Percentiles rank a stretch among this genome's conserved stretches.
These are phyloP conservation scores for Aspergillus transmontanensis DNA, from an alignment of 2,329 filamentous ascomycete genomes.

Conservation along the genomic window DNA sequence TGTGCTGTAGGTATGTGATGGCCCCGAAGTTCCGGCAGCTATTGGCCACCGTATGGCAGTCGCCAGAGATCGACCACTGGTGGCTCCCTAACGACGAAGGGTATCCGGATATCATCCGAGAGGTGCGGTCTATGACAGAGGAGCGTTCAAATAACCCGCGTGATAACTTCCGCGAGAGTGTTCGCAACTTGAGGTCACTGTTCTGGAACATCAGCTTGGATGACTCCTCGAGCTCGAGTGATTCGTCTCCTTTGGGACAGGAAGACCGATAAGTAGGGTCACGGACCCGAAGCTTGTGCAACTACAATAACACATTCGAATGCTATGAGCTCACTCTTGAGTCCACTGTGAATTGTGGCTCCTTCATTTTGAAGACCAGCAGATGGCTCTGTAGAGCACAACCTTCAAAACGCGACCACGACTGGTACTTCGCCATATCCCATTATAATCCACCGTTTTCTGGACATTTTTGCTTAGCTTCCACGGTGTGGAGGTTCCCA, in stretches of 20 bases:
- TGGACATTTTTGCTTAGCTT: neutral
- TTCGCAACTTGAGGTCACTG: slow-evolving; percentile 74
- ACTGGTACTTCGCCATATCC: neutral
- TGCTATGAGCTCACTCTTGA: neutral
- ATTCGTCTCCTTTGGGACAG: slow-evolving; percentile 24
- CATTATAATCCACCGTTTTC: neutral
- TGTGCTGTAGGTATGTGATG: slow-evolving; percentile 72
- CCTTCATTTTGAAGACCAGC: neutral
- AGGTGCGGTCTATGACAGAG: slow-evolving; percentile 77
- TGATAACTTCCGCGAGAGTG: slow-evolving; percentile 60
- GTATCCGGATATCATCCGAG: slow-evolving; percentile 72
- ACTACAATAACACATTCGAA: neutral
- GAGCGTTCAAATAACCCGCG: slow-evolving; percentile 66
- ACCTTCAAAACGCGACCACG: neutral
- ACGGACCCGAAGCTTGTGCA: neutral
- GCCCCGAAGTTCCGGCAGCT: slow-evolving; percentile 71
- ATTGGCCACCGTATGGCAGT: slow-evolving; percentile 75
- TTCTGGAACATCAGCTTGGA: slow-evolving; percentile 66
- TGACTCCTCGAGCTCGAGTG: slow-evolving; percentile 37
- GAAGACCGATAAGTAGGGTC: slow-evolving; percentile 5
- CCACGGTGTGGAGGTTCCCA: neutral
- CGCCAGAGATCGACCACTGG: slow-evolving; percentile 74
- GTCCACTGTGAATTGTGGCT: neutral
- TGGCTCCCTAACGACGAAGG: slow-evolving; percentile 86
- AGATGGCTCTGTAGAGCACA: neutral